Conservation (phyloP, 2,329 filamentous ascomycete species). For the Cladosporium sp. region DNA sequence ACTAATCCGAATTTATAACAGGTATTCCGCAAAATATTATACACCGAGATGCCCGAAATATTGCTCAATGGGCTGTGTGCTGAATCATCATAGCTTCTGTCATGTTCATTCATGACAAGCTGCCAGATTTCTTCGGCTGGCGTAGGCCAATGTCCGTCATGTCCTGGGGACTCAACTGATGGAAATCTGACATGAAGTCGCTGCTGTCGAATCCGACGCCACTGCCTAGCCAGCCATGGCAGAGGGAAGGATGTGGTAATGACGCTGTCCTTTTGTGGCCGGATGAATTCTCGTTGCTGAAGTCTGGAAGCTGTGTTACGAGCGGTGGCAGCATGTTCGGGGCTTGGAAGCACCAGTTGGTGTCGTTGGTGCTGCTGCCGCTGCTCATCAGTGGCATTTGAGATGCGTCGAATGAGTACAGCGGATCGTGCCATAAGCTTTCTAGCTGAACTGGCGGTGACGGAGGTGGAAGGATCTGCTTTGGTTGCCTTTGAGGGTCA, state of each 20-base stretch:
- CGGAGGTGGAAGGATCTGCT: background rate
- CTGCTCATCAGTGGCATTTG: background rate
- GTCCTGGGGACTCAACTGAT: background rate
- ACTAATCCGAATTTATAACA: too few species aligned
- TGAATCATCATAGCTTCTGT: background rate
- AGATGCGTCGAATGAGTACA: background rate
- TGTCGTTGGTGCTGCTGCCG: background rate
- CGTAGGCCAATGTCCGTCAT: background rate
- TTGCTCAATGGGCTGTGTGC: background rate
- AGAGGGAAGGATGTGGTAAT: conserved; percentile 26
- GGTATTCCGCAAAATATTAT: too few species aligned
- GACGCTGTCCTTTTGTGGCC: background rate
- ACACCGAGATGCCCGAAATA: background rate
- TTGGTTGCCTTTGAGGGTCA: background rate
- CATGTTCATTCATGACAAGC: background rate
- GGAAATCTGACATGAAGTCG: conserved; percentile 2
- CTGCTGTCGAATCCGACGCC: conserved; percentile 1
- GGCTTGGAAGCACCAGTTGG: background rate
- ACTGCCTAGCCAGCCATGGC: background rate
- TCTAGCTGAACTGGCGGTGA: background rate
- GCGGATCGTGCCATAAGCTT: background rate
- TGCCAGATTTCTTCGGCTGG: background rate
- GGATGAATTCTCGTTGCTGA: background rate
- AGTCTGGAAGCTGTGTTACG: background rate
- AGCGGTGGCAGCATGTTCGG: background rate